Evolutionary conservation across 2,329 filamentous ascomycete species (phyloP).

Genomic region (Ilyonectria destructans): DNA sequence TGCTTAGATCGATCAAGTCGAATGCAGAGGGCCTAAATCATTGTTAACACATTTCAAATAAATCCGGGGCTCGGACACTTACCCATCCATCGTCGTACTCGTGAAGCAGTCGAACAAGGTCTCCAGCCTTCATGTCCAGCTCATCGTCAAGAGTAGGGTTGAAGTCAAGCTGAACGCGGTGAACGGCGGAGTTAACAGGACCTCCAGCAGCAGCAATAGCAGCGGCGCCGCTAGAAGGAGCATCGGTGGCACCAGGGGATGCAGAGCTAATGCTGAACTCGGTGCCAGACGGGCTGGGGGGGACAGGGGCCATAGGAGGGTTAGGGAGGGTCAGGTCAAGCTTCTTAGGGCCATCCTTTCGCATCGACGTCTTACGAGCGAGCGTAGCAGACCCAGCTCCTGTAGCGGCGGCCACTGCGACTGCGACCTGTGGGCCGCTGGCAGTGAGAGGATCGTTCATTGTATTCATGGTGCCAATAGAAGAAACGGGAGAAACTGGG

Average conservation of each 20-base stretch:
- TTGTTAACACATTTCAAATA: slow-evolving; percentile 50
- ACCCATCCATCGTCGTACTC: slow-evolving; percentile 99
- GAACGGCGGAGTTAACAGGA: slow-evolving; percentile 76
- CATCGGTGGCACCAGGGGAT: slow-evolving; percentile 60
- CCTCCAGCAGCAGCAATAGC: slow-evolving; percentile 76
- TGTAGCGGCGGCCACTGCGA: slow-evolving; percentile 55
- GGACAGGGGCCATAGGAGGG: slow-evolving; percentile 56
- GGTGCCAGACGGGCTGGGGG: slow-evolving; percentile 74
- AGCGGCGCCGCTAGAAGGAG: slow-evolving; percentile 66
- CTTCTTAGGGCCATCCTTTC: slow-evolving; percentile 66
- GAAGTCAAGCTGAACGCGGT: slow-evolving; percentile 96
- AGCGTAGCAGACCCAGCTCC: slow-evolving; percentile 59
- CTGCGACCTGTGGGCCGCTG: slow-evolving; percentile 57
- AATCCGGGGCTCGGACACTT: slow-evolving; percentile 59
- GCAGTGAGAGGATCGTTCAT: slow-evolving; percentile 50
- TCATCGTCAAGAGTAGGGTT: slow-evolving; percentile 94
- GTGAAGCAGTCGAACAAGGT: slow-evolving; percentile 90
- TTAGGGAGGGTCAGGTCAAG: slow-evolving; percentile 69
- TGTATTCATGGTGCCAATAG: slow-evolving; percentile 8
- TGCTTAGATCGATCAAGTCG: slow-evolving; percentile 92
- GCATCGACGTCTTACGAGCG: slow-evolving; percentile 71
- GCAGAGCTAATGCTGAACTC: slow-evolving; percentile 75
- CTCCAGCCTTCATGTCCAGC: slow-evolving; percentile 84
- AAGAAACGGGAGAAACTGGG: slow-evolving; percentile 22
- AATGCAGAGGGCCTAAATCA: slow-evolving; percentile 84